A percentile compares a stretch with the other conserved stretches of the same genome.
phyloP scores from a whole-genome alignment of 73 alveolate species.

The Tetrahymena borealis region DNA sequence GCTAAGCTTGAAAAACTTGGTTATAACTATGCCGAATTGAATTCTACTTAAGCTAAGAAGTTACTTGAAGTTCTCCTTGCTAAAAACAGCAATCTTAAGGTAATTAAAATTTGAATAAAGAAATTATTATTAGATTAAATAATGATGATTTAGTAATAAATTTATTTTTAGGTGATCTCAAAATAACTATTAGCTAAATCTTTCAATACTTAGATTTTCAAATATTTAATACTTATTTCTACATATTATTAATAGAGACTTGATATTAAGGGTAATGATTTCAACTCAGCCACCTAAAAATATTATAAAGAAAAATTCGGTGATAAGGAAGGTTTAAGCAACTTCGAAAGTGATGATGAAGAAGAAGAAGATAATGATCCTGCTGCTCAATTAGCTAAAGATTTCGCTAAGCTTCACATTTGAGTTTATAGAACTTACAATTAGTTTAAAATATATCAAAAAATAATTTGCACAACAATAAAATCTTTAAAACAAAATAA shows the following conservation, averaged over 20 bases:
- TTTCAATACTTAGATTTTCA: too few relatives aligned
- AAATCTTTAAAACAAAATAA: not conserved
- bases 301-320: constrained; percentile 16
- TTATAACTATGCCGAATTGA: constrained; percentile 42
- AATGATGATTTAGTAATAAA: not conserved
- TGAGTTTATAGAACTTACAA: not conserved
- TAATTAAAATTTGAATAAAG: not conserved
- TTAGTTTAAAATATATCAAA: not conserved
- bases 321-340: constrained; percentile 11
- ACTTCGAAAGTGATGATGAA: constrained; percentile 46
- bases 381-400: not conserved
- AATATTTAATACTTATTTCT: too few relatives aligned
- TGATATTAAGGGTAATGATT: constrained; percentile 42
- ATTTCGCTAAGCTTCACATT: not conserved
- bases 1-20: constrained; percentile 14
- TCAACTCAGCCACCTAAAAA: constrained; percentile 17
- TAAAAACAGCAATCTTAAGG: constrained; percentile 6
- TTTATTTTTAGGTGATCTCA: not conserved
- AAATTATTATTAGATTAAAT: too few relatives aligned
- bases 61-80: not conserved
- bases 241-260: constrained; percentile 15
- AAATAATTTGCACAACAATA: not conserved
- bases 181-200: too few relatives aligned
- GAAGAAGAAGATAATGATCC: constrained; percentile 41
- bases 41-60: constrained; percentile 11